These are phyloP conservation scores for Thalassiosira mediterranea DNA, from an alignment of 352 stramenopile genomes.

Conservation along the genomic window DNA sequence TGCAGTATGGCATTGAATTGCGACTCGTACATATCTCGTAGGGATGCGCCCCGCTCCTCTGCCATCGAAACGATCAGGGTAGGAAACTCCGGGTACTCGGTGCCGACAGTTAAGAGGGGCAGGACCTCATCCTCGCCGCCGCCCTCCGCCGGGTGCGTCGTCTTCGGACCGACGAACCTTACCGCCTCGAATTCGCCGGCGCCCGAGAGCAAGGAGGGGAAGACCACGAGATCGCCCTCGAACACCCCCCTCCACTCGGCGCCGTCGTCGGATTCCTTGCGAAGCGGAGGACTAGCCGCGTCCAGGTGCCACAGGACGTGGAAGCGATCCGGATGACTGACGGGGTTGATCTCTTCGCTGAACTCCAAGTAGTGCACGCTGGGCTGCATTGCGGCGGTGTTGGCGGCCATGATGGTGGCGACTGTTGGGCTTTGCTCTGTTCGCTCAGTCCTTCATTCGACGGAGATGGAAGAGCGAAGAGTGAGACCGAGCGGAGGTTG, in stretches of 20 bases:
- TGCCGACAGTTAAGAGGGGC: conserved; percentile 25
- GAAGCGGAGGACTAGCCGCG: not conserved
- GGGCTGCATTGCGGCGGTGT: not conserved
- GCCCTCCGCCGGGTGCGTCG: not conserved
- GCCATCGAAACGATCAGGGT: conserved; percentile 25
- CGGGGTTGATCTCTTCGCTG: conserved; percentile 10
- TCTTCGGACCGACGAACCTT: conserved; percentile 19
- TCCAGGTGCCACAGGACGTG: conserved; percentile 27
- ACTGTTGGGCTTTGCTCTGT: too few relatives aligned
- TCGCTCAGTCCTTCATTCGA: too few relatives aligned
- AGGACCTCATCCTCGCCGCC: conserved; percentile 9
- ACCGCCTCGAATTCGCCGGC: conserved; percentile 40
- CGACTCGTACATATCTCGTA: conserved; percentile 28
- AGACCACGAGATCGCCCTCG: conserved; percentile 40
- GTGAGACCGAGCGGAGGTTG: too few relatives aligned
- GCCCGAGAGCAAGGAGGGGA: conserved; percentile 25
- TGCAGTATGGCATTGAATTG: conserved; percentile 27
- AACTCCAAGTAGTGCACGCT: conserved; percentile 23
- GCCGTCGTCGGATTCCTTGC: not conserved
- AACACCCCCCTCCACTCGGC: conserved; percentile 6
- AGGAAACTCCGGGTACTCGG: conserved; percentile 41
- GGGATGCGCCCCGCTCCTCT: conserved; percentile 1
- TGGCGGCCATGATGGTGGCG: not conserved
- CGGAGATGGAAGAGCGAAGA: too few relatives aligned
- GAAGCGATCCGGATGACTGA: conserved; percentile 10